Percentiles rank a stretch among this genome's conserved stretches.
Conservation (phyloP, 2,329 filamentous ascomycete genomes). For the Thielaviopsis ethacetica region DNA sequence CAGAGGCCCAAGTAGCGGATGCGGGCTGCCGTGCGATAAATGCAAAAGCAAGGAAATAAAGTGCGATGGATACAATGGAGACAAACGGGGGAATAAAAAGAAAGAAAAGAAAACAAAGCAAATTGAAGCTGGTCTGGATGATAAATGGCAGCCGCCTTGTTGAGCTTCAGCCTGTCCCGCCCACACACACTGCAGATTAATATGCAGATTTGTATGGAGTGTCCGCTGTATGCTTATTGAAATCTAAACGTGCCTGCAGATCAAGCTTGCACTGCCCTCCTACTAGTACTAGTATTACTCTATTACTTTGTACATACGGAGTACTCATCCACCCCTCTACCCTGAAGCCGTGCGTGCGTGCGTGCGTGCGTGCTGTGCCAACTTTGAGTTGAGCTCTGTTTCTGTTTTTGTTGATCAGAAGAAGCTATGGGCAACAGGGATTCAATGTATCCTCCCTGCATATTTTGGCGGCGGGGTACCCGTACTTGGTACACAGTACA, state of each 20-base stretch:
- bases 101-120: background rate
- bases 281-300: too few species aligned
- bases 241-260: constrained; percentile 5
- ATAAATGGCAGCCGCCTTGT: background rate
- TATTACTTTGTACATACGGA: too few species aligned
- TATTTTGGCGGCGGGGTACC: background rate
- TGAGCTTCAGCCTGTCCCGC: background rate
- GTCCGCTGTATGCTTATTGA: background rate
- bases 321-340: too few species aligned
- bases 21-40: background rate
- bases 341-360: background rate
- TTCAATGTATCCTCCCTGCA: background rate
- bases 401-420: too few species aligned
- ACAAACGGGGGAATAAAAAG: background rate
- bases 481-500: background rate
- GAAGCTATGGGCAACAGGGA: too few species aligned
- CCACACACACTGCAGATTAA: background rate
- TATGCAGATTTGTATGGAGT: constrained; percentile 5
- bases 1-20: background rate
- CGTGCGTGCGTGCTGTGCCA: background rate
- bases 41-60: background rate
- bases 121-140: background rate
- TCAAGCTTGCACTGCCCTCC: constrained; percentile 11
- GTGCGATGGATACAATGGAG: background rate
- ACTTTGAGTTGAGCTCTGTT: background rate